Conservation (phyloP, 148 eudicot species). For the Chenopodium formosanum region DNA sequence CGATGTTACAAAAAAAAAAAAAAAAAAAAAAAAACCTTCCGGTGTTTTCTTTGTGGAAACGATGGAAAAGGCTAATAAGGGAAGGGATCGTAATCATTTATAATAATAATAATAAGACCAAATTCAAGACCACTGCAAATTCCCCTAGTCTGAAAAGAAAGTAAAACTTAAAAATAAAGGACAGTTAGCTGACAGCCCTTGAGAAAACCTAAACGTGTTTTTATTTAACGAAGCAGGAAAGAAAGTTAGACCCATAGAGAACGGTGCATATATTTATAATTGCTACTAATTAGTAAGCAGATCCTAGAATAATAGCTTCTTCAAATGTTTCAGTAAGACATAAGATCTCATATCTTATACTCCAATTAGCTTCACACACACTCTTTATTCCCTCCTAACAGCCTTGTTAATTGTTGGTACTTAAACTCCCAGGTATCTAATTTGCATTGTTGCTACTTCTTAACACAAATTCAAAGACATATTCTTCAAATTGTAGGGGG, state of each 20-base stretch:
- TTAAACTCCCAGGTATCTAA: neutral
- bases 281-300: neutral
- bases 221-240: neutral
- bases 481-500: neutral
- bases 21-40: neutral
- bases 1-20: no score
- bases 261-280: neutral
- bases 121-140: neutral
- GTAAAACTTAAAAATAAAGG: no score
- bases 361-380: neutral
- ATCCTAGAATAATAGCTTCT: neutral
- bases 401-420: neutral
- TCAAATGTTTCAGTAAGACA: neutral
- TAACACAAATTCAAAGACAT: neutral
- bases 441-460: neutral
- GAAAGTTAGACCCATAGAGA: neutral
- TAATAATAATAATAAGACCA: neutral
- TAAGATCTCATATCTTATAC: neutral
- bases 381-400: neutral
- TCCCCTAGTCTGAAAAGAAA: neutral
- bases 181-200: neutral
- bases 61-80: neutral
- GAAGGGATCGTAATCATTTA: neutral
- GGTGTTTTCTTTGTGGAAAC: neutral
- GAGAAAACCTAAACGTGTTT: no score